Base-by-base conservation (phyloP, 345 rosid genomes). In the Aethionema arabicum region DNA sequence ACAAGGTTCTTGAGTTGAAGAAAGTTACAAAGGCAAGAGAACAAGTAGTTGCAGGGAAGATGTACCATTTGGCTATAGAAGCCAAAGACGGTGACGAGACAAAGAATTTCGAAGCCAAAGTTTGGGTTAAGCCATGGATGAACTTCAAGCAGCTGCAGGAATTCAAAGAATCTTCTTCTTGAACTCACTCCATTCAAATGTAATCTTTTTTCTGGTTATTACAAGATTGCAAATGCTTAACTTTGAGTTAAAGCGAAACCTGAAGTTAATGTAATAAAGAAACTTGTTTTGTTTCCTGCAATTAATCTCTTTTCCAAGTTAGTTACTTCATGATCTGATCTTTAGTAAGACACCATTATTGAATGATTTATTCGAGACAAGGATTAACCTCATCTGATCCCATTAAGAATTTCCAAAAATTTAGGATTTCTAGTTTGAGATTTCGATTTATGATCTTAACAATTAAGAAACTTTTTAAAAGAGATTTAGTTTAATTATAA, bases 101-200 rank as follows among this genome's bases (percentile, higher is more conserved):
- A 51, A 83, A 85, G 77, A 70, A 78, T 14, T 89, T 84, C 54
- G 83, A 83, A 59, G 91, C 95, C 32, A 84, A 86, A 74, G 85
- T 89, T 2, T 84, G 95, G 96, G 90, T 86, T 56, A 85, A 89
- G 78, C 90, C 91, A 6, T 87, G 95, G 97, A 78, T 85, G 77
- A 78, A 85, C 60, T 87, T 85, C 68, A 85, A 85, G 68, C 76
- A 90, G 70, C 60, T 90, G 53, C 76, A 78, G 54, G 95, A 87
- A 57, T 90, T 87, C 66, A 90, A 90, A 61, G 73, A 73, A 49
- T 42, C 74, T 0, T 48, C 74, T 5, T 0, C 63, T 55, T 69
- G 46, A 21, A 8, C 12, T 11, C 30, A 46, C 15, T 45, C 27
- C 38, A 36, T 21, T 43, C 5, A 45, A 43, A 38, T 46, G 32